phyloP scores from a whole-genome alignment of 2,329 filamentous ascomycete genomes.

The Pleochaeta shiraiana region DNA sequence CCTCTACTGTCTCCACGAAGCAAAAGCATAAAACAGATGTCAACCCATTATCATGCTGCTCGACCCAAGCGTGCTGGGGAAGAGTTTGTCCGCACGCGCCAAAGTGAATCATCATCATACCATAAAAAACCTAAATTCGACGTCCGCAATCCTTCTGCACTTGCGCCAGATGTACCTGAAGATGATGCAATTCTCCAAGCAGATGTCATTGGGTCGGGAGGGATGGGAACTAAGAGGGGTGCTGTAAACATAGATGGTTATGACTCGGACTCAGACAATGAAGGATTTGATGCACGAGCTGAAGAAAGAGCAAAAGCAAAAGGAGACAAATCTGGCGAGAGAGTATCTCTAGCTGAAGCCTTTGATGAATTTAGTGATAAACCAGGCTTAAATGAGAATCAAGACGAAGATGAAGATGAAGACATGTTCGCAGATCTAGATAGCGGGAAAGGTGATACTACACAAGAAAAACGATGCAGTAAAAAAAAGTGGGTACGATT shows the following conservation, averaged over 20 bases:
- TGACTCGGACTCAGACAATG: slow-evolving; percentile 81
- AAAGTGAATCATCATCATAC: slow-evolving; percentile 26
- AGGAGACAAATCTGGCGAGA: slow-evolving; percentile 20
- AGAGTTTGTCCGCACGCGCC: slow-evolving; percentile 54
- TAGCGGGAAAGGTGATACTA: slow-evolving; percentile 32
- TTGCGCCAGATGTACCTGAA: slow-evolving; percentile 61
- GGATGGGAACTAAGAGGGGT: slow-evolving; percentile 61
- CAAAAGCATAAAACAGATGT: slow-evolving; percentile 23
- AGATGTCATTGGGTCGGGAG: slow-evolving; percentile 66
- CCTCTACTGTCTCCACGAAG: too few relatives aligned
- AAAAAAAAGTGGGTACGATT: slow-evolving; percentile 41
- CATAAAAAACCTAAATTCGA: slow-evolving; percentile 81
- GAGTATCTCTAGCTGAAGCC: slow-evolving; percentile 29
- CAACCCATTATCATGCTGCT: slow-evolving; percentile 36
- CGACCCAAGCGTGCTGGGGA: slow-evolving; percentile 71
- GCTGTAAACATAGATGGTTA: slow-evolving; percentile 95
- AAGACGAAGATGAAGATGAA: slow-evolving; percentile 24
- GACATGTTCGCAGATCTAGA: slow-evolving; percentile 71
- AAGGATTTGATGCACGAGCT: slow-evolving; percentile 62
- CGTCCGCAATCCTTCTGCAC: slow-evolving; percentile 76
- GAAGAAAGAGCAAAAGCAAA: slow-evolving; percentile 30
- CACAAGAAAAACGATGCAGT: slow-evolving; percentile 30
- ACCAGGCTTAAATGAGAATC: slow-evolving; percentile 18
- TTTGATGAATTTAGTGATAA: slow-evolving; percentile 20
- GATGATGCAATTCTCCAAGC: slow-evolving; percentile 65